Evolutionary conservation across 345 rosid genomes (phyloP).

Genomic region (Passiflora organensis): DNA sequence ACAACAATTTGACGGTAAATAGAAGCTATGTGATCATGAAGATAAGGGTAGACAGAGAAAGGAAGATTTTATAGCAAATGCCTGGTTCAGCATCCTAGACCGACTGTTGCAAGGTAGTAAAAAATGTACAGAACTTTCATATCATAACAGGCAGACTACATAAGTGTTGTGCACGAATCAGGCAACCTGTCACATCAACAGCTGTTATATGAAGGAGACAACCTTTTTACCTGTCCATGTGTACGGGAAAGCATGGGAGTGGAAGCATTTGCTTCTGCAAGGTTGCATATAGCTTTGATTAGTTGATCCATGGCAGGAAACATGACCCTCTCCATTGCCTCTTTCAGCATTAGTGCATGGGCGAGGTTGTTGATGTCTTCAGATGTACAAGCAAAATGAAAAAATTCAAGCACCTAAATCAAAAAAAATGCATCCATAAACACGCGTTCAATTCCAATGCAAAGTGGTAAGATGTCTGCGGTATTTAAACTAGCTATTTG

Average conservation of each 20-base stretch:
- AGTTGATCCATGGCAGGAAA: slow-evolving; percentile 72
- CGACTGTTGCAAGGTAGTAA: too few species aligned
- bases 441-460: not conserved
- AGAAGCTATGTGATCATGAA: not conserved
- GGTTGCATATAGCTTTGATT: slow-evolving; percentile 45
- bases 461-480: not conserved
- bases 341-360: slow-evolving; percentile 86
- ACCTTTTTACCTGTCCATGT: slow-evolving; percentile 79
- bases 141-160: too few species aligned
- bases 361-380: slow-evolving; percentile 96
- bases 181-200: not conserved
- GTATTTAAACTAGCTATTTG: not conserved
- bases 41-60: not conserved
- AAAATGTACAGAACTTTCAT: too few species aligned
- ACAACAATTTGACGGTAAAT: slow-evolving; percentile 6
- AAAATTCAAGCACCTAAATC: slow-evolving; percentile 81
- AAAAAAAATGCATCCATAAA: not conserved
- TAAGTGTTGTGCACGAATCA: not conserved
- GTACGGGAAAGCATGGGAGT: slow-evolving; percentile 93
- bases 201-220: not conserved
- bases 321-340: slow-evolving; percentile 51
- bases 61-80: slow-evolving; percentile 3
- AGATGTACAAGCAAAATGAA: slow-evolving; percentile 94
- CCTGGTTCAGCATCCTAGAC: not conserved
- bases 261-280: slow-evolving; percentile 64